phyloP scores from a whole-genome alignment of 805 yeast genomes.

The Lipomyces starkeyi region DNA sequence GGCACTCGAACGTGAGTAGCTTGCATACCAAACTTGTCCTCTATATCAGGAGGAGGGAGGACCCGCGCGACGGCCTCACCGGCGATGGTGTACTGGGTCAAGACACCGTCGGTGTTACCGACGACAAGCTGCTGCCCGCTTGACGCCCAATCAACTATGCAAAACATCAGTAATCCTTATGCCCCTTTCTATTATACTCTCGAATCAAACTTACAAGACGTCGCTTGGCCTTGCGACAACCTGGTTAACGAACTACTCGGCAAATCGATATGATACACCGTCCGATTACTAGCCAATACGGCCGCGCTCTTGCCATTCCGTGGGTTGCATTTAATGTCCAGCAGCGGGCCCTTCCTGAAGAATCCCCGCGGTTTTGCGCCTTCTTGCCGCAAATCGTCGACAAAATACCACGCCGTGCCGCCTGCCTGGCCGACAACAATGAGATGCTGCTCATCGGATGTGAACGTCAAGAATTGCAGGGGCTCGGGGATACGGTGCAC shows the following conservation, averaged over 20 bases:
- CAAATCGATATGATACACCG: slow-evolving; percentile 3
- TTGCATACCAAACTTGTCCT: slow-evolving; percentile 19
- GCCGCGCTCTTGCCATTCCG: slow-evolving; percentile 26
- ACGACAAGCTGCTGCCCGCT: slow-evolving; percentile 41
- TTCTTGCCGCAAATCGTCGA: slow-evolving; percentile 5
- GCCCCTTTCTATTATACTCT: neutral
- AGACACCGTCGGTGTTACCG: slow-evolving; percentile 37
- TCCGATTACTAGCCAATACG: slow-evolving; percentile 28
- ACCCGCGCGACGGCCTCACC: slow-evolving; percentile 28
- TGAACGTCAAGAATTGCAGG: slow-evolving; percentile 36
- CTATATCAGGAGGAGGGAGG: slow-evolving; percentile 29
- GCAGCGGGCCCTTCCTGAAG: neutral
- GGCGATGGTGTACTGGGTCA: slow-evolving; percentile 28
- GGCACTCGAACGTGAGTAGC: neutral
- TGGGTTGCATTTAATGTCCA: slow-evolving; percentile 28
- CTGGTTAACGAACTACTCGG: neutral
- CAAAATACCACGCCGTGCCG: slow-evolving; percentile 24
- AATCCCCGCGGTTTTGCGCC: slow-evolving; percentile 5
- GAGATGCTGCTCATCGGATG: slow-evolving; percentile 40
- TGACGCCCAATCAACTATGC: slow-evolving; percentile 41
- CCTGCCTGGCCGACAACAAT: slow-evolving; percentile 30
- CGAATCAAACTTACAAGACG: slow-evolving; percentile 19
- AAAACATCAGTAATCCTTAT: neutral
- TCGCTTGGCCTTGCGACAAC: neutral
- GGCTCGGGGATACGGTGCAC: slow-evolving; percentile 19